Evolutionary conservation across 257 asterid species (phyloP), one percentile per base, ranked within the genome.

Genomic region (Solanum raphanifolium): DNA sequence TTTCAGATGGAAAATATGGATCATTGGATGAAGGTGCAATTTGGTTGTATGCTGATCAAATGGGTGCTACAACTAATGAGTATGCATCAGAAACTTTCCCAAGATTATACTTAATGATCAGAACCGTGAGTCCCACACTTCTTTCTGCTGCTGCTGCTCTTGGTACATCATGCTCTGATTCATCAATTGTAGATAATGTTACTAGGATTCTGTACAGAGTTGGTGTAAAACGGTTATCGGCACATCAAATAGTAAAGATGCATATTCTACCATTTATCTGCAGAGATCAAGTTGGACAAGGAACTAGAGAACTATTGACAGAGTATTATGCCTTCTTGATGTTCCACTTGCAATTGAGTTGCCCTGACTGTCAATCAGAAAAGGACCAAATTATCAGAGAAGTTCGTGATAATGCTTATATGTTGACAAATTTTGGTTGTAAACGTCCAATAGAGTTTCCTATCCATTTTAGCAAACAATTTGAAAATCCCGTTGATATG

Each of bases 241-340:
- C 91, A 87, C 99, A 97, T 92, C 98, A 95, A 83, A 93, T 95
- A 89, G 91, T 95, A 78, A 97, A 94, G 92, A 89, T 86, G 84
- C 99, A 97, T 83, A 91, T 97, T 83, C 89, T 97, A 79, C 98
- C 98, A 15, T 92, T 92, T 81, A 74, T 97, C 85, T 93, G 92
- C 86, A 91, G 91, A 90, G 92, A 84, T 72, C 89, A 55, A 87
- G 91, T 38, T 88, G 89, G 91, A 88, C 46, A 41, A 18, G 92
- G 78, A 86, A 86, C 92, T 78, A 92, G 90, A 66, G 96, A 93
- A 76, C 87, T 94, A 89, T 91, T 94, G 95, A 89, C 90, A 38
- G 98, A 97, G 90, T 97, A 94, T 93, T 92, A 94, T 85, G 92
- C 96, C 41, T 97, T 95, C 89, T 92, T 91, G 65, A 95, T 97